Evolutionary conservation across 495 filamentous ascomycete species (phyloP).

Genomic region (Penicillium ucsense): DNA sequence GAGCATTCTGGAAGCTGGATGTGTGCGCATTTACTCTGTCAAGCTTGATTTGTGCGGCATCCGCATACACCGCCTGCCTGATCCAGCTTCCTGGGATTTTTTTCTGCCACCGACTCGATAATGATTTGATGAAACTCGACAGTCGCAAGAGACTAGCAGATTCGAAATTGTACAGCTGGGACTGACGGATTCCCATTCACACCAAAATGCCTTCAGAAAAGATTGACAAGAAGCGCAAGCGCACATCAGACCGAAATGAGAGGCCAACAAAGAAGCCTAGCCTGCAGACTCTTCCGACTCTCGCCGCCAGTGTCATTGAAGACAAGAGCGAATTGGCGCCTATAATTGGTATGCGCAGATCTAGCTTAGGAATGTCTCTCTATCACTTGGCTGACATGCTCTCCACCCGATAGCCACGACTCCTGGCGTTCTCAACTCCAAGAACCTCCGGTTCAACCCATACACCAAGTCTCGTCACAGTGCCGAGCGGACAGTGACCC

Average conservation of each 20-base stretch:
- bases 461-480: conserved; percentile 48
- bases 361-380: not conserved
- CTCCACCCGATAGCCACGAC: conserved; percentile 45
- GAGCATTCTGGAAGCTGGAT: not conserved
- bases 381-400: not conserved
- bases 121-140: conserved; percentile 14
- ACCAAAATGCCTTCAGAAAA: conserved; percentile 38
- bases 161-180: no score
- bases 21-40: not conserved
- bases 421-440: conserved; percentile 53
- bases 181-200: conserved; percentile 3
- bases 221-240: conserved; percentile 67
- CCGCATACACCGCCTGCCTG: conserved; percentile 12
- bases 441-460: conserved; percentile 48
- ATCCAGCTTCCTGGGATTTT: conserved; percentile 13
- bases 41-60: conserved; percentile 17
- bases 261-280: conserved; percentile 56
- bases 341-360: conserved; percentile 35
- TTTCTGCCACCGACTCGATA: conserved; percentile 22
- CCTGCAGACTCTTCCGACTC: conserved; percentile 33
- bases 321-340: conserved; percentile 51
- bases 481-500: conserved; percentile 23
- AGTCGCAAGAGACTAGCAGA: not conserved
- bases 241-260: conserved; percentile 42
- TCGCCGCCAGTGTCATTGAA: conserved; percentile 48